phyloP scores from a whole-genome alignment of 495 filamentous ascomycete species.

The Aspergillus conjunctus region DNA sequence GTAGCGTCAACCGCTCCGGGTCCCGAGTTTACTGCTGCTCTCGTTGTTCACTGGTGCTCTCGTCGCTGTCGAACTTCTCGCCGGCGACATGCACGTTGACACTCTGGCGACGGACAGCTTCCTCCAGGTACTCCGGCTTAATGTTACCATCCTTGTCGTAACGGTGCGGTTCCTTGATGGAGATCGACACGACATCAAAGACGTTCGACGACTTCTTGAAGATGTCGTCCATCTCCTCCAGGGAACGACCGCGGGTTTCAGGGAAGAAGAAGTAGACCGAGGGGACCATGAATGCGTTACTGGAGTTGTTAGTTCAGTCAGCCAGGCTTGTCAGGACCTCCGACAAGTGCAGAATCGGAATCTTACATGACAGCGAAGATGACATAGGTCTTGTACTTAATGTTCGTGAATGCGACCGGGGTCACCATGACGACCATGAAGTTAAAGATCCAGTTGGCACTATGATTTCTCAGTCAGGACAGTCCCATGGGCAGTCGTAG shows the following conservation, averaged over 20 bases:
- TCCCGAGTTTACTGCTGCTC: constrained; percentile 37
- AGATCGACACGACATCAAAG: constrained; percentile 62
- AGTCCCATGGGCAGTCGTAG: not conserved
- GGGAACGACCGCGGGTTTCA: constrained; percentile 66
- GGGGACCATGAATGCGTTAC: constrained; percentile 70
- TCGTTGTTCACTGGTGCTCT: constrained; percentile 40
- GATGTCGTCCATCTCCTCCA: constrained; percentile 74
- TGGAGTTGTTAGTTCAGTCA: constrained; percentile 29
- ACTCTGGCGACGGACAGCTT: constrained; percentile 38
- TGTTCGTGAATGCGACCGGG: constrained; percentile 66
- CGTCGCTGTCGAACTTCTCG: constrained; percentile 37
- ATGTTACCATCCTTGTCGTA: constrained; percentile 73
- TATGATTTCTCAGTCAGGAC: constrained; percentile 12
- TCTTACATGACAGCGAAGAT: constrained; percentile 73
- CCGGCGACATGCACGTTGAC: constrained; percentile 19
- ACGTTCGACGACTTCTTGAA: constrained; percentile 62
- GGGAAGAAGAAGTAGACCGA: constrained; percentile 75
- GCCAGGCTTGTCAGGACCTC: not conserved
- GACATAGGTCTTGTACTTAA: constrained; percentile 73
- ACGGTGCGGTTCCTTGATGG: constrained; percentile 61
- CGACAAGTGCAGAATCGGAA: not conserved
- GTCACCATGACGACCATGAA: constrained; percentile 72
- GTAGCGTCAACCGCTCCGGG: no score
- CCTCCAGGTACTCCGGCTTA: constrained; percentile 40
- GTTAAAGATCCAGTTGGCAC: constrained; percentile 55